These are phyloP conservation scores for Neurospora sp. DNA, from an alignment of 495 filamentous ascomycete genomes.

Conservation along the genomic window DNA sequence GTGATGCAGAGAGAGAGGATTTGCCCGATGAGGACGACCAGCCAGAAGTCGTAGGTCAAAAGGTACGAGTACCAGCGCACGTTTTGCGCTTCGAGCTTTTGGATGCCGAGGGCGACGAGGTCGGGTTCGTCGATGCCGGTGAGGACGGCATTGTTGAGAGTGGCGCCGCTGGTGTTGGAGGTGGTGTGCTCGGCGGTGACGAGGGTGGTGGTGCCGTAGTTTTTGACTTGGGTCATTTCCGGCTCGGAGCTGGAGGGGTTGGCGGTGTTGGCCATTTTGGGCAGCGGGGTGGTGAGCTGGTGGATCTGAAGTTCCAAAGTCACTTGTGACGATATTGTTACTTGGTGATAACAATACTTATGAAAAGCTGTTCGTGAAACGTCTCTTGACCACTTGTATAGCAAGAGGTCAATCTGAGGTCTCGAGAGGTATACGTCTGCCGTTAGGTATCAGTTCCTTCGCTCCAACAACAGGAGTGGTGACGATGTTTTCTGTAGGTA, in stretches of 20 bases:
- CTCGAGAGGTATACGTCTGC: neutral
- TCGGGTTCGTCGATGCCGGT: constrained; percentile 1
- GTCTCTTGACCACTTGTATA: neutral
- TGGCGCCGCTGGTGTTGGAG: constrained; percentile 10
- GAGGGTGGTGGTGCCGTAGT: constrained; percentile 7
- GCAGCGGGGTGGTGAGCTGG: constrained; percentile 6
- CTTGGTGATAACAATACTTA: neutral
- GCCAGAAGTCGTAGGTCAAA: constrained; percentile 76
- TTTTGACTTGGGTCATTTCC: constrained; percentile 1
- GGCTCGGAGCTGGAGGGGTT: constrained; percentile 6
- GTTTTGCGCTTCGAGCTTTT: constrained; percentile 37
- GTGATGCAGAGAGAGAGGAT: constrained; percentile 81
- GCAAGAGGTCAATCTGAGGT: constrained; percentile 2
- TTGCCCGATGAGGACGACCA: constrained; percentile 75
- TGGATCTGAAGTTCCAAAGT: neutral
- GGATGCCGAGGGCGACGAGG: constrained; percentile 26
- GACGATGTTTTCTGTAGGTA: neutral
- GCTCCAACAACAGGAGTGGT: neutral
- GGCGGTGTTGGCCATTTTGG: constrained; percentile 5
- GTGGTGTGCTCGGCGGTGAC: constrained; percentile 7
- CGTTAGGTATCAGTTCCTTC: neutral
- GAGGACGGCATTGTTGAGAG: neutral
- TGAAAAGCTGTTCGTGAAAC: neutral
- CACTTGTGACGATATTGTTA: neutral
- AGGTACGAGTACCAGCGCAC: constrained; percentile 70